Conservation (phyloP, 441 rosid species). For the Gossypium schwendimanii region DNA sequence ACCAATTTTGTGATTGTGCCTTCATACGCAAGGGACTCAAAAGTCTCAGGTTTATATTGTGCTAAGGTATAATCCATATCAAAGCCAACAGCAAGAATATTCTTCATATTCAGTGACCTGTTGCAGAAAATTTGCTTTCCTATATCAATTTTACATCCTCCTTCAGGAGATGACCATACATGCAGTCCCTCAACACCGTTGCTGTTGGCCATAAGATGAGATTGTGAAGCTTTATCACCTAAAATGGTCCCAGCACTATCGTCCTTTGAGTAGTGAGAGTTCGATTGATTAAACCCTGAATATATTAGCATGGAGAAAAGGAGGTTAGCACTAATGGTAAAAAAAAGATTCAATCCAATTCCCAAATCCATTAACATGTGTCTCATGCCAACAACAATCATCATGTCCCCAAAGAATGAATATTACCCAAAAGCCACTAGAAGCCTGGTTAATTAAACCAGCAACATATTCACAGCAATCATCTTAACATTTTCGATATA, state of each 20-base stretch:
- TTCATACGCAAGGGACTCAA: conserved; percentile 86
- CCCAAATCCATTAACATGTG: background rate
- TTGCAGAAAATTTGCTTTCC: conserved; percentile 89
- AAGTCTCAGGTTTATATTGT: conserved; percentile 90
- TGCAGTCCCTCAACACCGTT: conserved; percentile 39
- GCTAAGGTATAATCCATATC: conserved; percentile 99
- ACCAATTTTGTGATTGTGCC: conserved; percentile 90
- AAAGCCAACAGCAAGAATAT: conserved; percentile 83
- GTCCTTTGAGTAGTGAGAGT: conserved; percentile 49
- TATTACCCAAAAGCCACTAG: background rate
- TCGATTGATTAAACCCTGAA: conserved; percentile 49
- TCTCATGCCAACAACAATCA: background rate
- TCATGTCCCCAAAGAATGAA: background rate
- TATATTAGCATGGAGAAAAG: conserved; percentile 13
- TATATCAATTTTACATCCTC: conserved; percentile 48
- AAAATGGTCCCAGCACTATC: conserved; percentile 23
- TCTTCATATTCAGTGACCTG: conserved; percentile 89
- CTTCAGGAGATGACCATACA: conserved; percentile 71
- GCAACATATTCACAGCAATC: too few species aligned
- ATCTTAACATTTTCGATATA: background rate
- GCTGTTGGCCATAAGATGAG: conserved; percentile 19
- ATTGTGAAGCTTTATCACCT: conserved; percentile 29
- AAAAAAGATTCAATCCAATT: background rate
- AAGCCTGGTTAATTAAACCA: background rate
- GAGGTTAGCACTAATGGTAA: background rate